These are phyloP conservation scores for Lactarius deliciosus DNA, from an alignment of 768 basidiomycete species.

Conservation along the genomic window DNA sequence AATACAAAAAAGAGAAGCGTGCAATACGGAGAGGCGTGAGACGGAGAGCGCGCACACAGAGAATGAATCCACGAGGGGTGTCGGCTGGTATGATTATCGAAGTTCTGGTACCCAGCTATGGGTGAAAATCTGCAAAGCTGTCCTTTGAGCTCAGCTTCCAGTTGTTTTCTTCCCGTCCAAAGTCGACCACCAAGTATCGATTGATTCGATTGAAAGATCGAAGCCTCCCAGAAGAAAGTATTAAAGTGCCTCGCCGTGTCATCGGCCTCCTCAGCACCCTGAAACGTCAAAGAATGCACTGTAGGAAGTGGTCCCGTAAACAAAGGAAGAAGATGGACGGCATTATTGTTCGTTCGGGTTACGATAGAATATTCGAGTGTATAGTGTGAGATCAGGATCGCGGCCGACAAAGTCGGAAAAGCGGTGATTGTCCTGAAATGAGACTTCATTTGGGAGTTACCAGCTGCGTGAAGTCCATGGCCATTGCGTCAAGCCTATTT, in stretches of 20 bases:
- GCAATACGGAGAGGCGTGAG: no score
- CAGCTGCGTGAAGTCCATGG: no score
- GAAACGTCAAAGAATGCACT: neutral
- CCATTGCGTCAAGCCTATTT: no score
- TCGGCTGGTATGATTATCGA: no score
- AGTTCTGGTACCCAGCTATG: neutral
- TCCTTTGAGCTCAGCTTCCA: neutral
- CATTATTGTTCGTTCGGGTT: neutral
- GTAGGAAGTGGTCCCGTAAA: constrained; percentile 7
- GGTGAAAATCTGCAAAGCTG: neutral
- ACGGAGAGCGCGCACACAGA: constrained; percentile 16
- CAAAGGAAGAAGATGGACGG: neutral
- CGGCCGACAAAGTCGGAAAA: constrained; percentile 13
- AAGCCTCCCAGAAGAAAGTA: neutral
- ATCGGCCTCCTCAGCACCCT: neutral
- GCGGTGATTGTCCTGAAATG: constrained; percentile 1
- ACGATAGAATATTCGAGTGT: constrained; percentile 3
- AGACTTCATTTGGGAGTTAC: neutral
- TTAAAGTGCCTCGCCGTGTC: neutral
- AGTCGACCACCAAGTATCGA: neutral
- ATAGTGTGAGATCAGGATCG: neutral
- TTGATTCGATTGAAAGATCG: neutral
- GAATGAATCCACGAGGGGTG: neutral
- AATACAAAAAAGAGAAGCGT: neutral
- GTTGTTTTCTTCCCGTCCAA: neutral